Evolutionary conservation across 208 protist genomes (phyloP).

Genomic region (Leishmania aethiopica): DNA sequence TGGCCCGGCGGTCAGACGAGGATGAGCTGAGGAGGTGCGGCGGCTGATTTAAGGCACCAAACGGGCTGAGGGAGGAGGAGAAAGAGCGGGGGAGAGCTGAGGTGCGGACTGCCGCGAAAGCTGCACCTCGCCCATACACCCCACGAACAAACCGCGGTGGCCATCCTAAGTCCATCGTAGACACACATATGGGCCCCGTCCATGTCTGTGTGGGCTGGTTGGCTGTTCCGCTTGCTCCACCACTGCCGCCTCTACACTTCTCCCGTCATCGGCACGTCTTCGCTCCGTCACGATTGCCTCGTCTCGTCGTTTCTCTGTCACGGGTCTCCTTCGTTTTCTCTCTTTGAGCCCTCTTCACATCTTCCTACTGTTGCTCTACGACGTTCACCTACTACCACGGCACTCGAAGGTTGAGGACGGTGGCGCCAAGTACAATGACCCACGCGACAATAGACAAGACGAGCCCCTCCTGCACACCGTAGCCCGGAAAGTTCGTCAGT

Average conservation of each 20-base stretch:
- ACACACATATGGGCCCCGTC: not conserved
- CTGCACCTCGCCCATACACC: too few species aligned
- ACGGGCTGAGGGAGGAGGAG: too few species aligned
- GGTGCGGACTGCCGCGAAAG: too few species aligned
- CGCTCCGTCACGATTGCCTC: not conserved
- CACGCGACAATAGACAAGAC: conserved; percentile 51
- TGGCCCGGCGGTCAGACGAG: too few species aligned
- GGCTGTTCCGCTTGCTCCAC: not conserved
- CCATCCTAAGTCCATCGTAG: not conserved
- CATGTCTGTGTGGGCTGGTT: not conserved
- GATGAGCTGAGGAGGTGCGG: too few species aligned
- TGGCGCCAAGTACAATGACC: conserved; percentile 32
- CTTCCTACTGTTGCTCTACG: not conserved
- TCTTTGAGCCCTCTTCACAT: not conserved
- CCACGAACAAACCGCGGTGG: too few species aligned
- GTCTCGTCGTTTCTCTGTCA: not conserved
- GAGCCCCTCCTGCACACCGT: conserved; percentile 58
- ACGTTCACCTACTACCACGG: conserved; percentile 31
- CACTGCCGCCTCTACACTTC: too few species aligned
- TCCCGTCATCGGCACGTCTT: not conserved
- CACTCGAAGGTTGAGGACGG: conserved; percentile 50
- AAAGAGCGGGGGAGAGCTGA: too few species aligned
- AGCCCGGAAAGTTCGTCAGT: conserved; percentile 45
- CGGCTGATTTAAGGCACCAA: too few species aligned
- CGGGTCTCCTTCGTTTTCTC: not conserved